Base-by-base conservation (phyloP, 192 early-diverging fungal species). In the Entrophospora sp. region DNA sequence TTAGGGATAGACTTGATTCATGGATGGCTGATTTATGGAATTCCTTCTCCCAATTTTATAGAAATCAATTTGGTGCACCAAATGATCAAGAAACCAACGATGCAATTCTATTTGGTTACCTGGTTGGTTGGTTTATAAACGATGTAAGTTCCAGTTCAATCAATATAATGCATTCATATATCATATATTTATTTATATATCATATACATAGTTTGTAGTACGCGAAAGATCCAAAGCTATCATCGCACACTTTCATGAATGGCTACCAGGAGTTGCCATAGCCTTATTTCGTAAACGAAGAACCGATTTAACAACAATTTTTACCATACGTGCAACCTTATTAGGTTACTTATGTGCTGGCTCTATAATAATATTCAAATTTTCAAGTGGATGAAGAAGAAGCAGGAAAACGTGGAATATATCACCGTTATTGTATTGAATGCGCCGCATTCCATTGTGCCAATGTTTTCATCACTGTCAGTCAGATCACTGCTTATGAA, bases 11-110 rank as follows among this genome's bases (percentile, higher is more conserved):
- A 67, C 79, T 93, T 66, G 90, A 92, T 70, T 92, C 95, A 71
- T 98, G 96, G 96, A 96, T 95, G 77, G 85, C 86, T 67, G 96
- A 98, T 80, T 77, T 98, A 45, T 95, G 92, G 92, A 88, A 91
- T 98, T 58, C 94, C 96, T 20, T 88, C 85, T 7, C 96, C n/a
- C n/a, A n/a, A n/a, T n/a, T n/a, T n/a, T n/a, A n/a, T n/a, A n/a
- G n/a, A n/a, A n/a, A n/a, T n/a, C n/a, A n/a, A n/a, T n/a, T n/a
- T n/a, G n/a, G n/a, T n/a, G n/a, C 96, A 18, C 89, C 92, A 1
- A 86, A 89, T 71, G 96, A 98, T 73, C 77, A 69, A 25, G 96
- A 98, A 66, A 94, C 91, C 18, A 96, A 98, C 73, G 92, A 98
- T 69, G 84, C 96, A 5, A 90, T 98, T 59, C 77, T 96, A 27